Evolutionary conservation across 2,329 filamentous ascomycete species (phyloP), one percentile per base, ranked within the genome.

Genomic region (Fusarium falciforme): DNA sequence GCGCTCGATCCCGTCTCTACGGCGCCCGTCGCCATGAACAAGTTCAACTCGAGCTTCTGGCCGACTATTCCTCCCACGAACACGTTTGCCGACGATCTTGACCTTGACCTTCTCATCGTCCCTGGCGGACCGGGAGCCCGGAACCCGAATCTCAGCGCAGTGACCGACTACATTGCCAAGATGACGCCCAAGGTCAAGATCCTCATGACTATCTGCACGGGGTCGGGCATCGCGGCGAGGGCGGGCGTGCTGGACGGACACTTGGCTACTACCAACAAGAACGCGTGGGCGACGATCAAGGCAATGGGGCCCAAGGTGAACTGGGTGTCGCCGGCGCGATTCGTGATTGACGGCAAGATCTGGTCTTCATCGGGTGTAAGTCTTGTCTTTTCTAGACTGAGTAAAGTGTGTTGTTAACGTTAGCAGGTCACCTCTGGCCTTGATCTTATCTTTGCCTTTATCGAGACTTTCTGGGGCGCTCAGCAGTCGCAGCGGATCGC

Each of bases 211-310:
- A 86, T 94, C 2, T 94, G 92, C 80, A 94, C 91, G 2, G 92
- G 92, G 0, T 85, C 89, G 6, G 87, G 87, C 4, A 80, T 93
- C 6, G 85, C 89, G 0, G 91, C 91, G 0, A 82, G 84, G 49
- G 84, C 90, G 0, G 91, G 92, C 0, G 80, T 93, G 2, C 79
- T 94, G 33, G 86, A 93, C 68, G 89, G 89, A 0, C 84, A 83
- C 69, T 82, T 85, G 17, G 92, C 91, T 5, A 94, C 92, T 5
- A 92, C 89, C 17, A 94, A 93, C 78, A 94, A 93, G 81, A 80
- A 80, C 8, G 84, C 86, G 0, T 93, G 88, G 84, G 80, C 81
- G 9, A 80, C 80, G 71, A 86, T 89, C 10, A 87, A 82, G 2
- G 78, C 82, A 2, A 81, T 85, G 61, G 85, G 88, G 0, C 84